A percentile compares a stretch with the other conserved stretches of the same genome.
phyloP scores from a whole-genome alignment of 108 stramenopile species.

The Skeletonema grethae region DNA sequence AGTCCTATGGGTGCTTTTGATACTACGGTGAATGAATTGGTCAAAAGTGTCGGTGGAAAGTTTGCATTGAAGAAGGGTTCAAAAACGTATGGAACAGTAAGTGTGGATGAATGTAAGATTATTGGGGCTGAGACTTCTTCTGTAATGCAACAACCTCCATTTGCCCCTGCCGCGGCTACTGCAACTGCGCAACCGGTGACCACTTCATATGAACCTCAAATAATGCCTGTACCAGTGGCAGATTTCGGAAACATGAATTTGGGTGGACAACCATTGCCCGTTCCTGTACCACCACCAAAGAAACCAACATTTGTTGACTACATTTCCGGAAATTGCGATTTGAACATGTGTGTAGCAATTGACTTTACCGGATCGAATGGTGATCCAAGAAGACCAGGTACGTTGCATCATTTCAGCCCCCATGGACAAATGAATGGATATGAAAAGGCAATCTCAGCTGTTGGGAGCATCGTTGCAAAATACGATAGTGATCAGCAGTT shows the following conservation, averaged over 20 bases:
- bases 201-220: constrained; percentile 1
- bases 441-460: constrained; percentile 71
- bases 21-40: constrained; percentile 47
- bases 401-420: constrained; percentile 74
- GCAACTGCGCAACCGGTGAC: background rate
- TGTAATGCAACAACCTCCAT: background rate
- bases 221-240: constrained; percentile 21
- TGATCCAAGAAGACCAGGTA: constrained; percentile 75
- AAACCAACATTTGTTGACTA: constrained; percentile 74
- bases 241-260: constrained; percentile 25
- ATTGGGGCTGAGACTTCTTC: constrained; percentile 19
- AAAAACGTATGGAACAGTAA: constrained; percentile 22
- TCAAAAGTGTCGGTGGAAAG: constrained; percentile 13
- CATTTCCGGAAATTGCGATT: constrained; percentile 71
- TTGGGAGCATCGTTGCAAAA: constrained; percentile 62
- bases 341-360: constrained; percentile 80
- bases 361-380: constrained; percentile 96
- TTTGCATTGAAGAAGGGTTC: constrained; percentile 23
- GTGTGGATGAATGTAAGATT: constrained; percentile 34
- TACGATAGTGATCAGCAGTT: constrained; percentile 88
- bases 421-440: constrained; percentile 72
- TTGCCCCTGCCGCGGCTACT: constrained; percentile 1
- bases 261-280: constrained; percentile 6
- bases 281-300: constrained; percentile 8
- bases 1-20: constrained; percentile 75